phyloP scores from a whole-genome alignment of 345 rosid genomes.

The Sapria himalayana region DNA sequence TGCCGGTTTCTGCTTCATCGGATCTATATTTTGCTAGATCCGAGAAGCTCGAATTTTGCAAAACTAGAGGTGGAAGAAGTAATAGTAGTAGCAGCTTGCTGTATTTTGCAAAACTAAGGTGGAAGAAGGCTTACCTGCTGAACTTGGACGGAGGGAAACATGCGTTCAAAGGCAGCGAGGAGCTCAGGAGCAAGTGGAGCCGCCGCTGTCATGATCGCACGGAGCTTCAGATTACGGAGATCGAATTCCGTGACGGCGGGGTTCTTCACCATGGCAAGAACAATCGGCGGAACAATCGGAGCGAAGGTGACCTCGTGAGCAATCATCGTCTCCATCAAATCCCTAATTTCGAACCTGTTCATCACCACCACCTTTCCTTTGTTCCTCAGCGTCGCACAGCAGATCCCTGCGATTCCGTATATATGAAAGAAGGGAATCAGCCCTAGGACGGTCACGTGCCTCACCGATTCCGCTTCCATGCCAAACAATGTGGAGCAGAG shows the following conservation, averaged over 20 bases:
- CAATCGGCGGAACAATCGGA: slow-evolving; percentile 79
- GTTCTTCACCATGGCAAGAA: slow-evolving; percentile 54
- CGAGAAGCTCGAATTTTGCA: too few relatives aligned
- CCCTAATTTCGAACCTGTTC: slow-evolving; percentile 51
- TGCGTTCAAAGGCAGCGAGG: slow-evolving; percentile 37
- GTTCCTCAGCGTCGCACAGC: slow-evolving; percentile 64
- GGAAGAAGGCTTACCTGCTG: slow-evolving; percentile 38
- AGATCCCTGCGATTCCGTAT: slow-evolving; percentile 71
- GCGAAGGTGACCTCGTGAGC: slow-evolving; percentile 65
- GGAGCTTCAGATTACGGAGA: slow-evolving; percentile 53
- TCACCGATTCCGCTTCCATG: slow-evolving; percentile 43
- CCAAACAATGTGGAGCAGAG: slow-evolving; percentile 72
- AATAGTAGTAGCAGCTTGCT: too few relatives aligned
- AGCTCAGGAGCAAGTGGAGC: slow-evolving; percentile 83
- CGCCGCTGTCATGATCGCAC: slow-evolving; percentile 73
- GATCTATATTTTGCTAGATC: too few relatives aligned
- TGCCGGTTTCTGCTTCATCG: too few relatives aligned
- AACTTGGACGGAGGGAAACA: slow-evolving; percentile 66
- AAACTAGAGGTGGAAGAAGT: too few relatives aligned
- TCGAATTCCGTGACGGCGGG: slow-evolving; percentile 77
- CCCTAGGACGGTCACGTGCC: slow-evolving; percentile 46
- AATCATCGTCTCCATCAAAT: slow-evolving; percentile 46
- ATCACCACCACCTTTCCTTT: slow-evolving; percentile 86
- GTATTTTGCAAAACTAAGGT: background rate
- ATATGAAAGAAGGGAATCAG: slow-evolving; percentile 90